These are phyloP conservation scores for Nicotiana attenuata DNA, from an alignment of 257 asterid genomes.

Conservation along the genomic window DNA sequence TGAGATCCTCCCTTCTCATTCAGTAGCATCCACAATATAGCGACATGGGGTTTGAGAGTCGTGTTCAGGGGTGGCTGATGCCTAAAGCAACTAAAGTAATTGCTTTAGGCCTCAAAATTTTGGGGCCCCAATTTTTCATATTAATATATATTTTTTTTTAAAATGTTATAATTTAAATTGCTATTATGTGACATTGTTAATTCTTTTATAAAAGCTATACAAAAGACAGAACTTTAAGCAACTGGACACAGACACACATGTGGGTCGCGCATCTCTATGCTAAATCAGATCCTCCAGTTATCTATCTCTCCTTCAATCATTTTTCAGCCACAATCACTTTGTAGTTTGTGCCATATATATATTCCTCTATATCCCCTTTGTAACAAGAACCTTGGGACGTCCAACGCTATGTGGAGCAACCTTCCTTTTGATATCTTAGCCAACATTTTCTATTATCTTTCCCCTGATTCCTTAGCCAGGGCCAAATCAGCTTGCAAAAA, in stretches of 20 bases:
- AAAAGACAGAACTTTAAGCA: not conserved
- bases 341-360: constrained; percentile 3
- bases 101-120: no score
- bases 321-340: not conserved
- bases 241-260: constrained; percentile 19
- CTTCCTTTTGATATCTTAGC: constrained; percentile 64
- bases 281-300: not conserved
- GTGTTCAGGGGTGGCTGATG: no score
- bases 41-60: no score
- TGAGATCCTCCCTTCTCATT: no score
- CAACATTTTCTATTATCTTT: constrained; percentile 57
- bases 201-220: not conserved
- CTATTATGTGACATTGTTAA: no score
- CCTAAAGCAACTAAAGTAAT: no score
- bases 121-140: no score
- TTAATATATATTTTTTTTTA: no score
- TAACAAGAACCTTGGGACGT: not conserved
- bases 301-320: constrained; percentile 2
- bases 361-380: not conserved
- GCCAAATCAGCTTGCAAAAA: constrained; percentile 53
- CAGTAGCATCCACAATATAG: no score
- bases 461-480: constrained; percentile 67
- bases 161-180: no score
- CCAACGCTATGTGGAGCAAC: constrained; percentile 50
- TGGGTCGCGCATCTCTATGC: constrained; percentile 44